Percentiles rank a stretch among this genome's conserved stretches.
Conservation (phyloP, 768 basidiomycete species). For the Mycena galopus region DNA sequence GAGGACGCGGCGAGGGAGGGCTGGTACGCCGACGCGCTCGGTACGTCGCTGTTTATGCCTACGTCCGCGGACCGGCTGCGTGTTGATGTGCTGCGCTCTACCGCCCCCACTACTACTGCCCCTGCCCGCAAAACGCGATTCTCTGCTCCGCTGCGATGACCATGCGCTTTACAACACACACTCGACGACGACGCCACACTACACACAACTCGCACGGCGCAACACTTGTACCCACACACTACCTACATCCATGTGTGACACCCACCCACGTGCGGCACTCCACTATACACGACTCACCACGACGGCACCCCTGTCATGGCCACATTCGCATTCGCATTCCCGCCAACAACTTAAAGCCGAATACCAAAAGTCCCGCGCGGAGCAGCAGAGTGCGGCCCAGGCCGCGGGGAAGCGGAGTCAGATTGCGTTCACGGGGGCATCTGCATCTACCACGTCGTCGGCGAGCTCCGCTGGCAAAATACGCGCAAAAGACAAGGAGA, state of each 20-base stretch:
- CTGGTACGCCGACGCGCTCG: constrained; percentile 85
- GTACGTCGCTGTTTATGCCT: constrained; percentile 59
- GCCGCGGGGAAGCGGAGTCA: constrained; percentile 67
- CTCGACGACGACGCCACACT: no score
- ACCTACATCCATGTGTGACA: background rate
- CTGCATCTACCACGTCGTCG: background rate
- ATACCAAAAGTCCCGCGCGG: constrained; percentile 72
- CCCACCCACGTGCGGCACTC: background rate
- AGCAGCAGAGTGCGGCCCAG: constrained; percentile 67
- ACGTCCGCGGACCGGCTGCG: background rate
- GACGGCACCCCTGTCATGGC: no score
- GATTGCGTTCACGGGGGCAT: constrained; percentile 67
- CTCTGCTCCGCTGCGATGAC: constrained; percentile 32
- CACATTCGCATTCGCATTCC: constrained; percentile 16
- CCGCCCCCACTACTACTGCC: no score
- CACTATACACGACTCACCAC: no score
- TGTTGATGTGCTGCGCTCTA: constrained; percentile 41
- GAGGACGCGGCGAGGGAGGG: no score
- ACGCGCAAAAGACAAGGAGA: constrained; percentile 19
- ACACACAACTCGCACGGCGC: background rate
- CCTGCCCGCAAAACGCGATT: constrained; percentile 31
- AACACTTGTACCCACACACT: background rate
- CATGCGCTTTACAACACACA: no score
- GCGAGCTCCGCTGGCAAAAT: background rate
- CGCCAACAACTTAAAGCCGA: constrained; percentile 62